Conservation (phyloP, 1,139 yeast genomes). For the Pichia sp. region DNA sequence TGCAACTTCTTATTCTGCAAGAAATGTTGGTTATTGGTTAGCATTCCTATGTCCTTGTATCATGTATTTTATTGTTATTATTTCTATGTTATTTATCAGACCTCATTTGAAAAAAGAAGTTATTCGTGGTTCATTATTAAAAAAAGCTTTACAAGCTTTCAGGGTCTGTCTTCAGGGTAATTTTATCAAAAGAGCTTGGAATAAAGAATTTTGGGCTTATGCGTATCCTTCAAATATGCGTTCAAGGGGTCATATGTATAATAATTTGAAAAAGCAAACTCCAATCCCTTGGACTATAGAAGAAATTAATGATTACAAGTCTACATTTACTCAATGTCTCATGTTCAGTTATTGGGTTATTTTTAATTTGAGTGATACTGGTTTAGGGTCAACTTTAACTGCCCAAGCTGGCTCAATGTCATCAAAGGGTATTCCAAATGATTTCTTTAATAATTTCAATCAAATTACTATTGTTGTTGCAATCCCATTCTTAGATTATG, state of each 20-base stretch:
- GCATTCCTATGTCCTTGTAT: constrained; percentile 60
- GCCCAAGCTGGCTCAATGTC: constrained; percentile 64
- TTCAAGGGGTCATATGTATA: constrained; percentile 36
- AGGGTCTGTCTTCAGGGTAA: constrained; percentile 37
- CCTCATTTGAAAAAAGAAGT: constrained; percentile 32
- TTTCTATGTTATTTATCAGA: constrained; percentile 15
- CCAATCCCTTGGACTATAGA: constrained; percentile 45
- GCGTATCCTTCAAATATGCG: constrained; percentile 47
- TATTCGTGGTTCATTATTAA: constrained; percentile 45
- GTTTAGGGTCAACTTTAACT: constrained; percentile 54
- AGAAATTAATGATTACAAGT: constrained; percentile 55
- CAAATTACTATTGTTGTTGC: constrained; percentile 58
- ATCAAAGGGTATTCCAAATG: constrained; percentile 63
- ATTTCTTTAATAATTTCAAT: constrained; percentile 60
- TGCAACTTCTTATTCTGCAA: constrained; percentile 69
- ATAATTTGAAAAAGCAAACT: constrained; percentile 26
- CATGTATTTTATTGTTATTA: constrained; percentile 30
- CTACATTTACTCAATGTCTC: constrained; percentile 52
- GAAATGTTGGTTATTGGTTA: constrained; percentile 69
- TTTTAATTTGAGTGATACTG: constrained; percentile 57
- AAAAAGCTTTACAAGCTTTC: constrained; percentile 37
- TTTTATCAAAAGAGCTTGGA: constrained; percentile 37
- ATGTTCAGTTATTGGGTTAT: constrained; percentile 55
- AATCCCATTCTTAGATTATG: constrained; percentile 54
- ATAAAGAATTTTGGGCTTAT: constrained; percentile 46